These are phyloP conservation scores for Jackrogersella minutella DNA, from an alignment of 495 filamentous ascomycete genomes.

Conservation along the genomic window DNA sequence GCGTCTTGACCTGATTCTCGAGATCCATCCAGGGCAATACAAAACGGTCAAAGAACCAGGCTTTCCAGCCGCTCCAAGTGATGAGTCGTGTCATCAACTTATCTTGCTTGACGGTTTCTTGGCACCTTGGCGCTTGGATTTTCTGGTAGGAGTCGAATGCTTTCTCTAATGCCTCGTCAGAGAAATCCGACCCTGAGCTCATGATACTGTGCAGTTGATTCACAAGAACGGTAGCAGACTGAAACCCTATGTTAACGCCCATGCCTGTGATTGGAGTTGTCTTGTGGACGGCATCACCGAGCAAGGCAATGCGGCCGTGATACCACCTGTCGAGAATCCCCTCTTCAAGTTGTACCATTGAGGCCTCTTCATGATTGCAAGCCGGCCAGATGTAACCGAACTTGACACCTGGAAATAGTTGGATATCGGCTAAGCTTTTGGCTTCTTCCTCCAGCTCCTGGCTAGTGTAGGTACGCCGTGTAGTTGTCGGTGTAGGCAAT, in stretches of 20 bases:
- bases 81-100: constrained; percentile 4
- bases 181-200: neutral
- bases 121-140: neutral
- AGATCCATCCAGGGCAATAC: neutral
- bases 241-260: constrained; percentile 44
- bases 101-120: neutral
- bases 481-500: neutral
- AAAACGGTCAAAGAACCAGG: constrained; percentile 15
- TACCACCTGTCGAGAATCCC: constrained; percentile 55
- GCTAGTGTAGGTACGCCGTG: neutral
- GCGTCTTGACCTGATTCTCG: neutral
- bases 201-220: constrained; percentile 45
- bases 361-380: neutral
- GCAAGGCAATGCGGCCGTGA: constrained; percentile 54
- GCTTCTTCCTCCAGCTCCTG: constrained; percentile 2
- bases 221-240: constrained; percentile 50
- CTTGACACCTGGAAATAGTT: neutral
- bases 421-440: neutral
- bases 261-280: constrained; percentile 48
- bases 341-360: constrained; percentile 43
- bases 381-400: neutral
- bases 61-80: constrained; percentile 12
- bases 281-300: constrained; percentile 64
- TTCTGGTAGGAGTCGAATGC: constrained; percentile 21
- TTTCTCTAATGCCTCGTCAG: constrained; percentile 1